Evolutionary conservation across 2,329 filamentous ascomycete genomes (phyloP).

Genomic region (Arachnomyces sp.): DNA sequence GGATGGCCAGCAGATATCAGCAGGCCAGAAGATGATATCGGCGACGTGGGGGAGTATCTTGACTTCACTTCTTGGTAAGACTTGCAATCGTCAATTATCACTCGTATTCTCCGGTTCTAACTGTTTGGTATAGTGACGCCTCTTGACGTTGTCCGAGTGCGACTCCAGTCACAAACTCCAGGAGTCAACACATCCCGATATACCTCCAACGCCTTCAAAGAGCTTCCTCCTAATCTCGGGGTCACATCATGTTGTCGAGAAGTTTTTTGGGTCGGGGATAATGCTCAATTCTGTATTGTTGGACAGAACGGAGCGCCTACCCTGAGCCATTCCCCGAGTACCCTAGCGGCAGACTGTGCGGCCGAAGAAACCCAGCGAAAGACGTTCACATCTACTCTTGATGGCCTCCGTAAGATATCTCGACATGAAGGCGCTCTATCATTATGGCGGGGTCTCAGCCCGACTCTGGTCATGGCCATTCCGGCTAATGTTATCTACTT

Average conservation of each 20-base stretch:
- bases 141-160: slow-evolving; percentile 91
- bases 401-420: slow-evolving; percentile 89
- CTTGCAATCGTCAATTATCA: slow-evolving; percentile 10
- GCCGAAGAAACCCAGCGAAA: slow-evolving; percentile 78
- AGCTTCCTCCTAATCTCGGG: slow-evolving; percentile 75
- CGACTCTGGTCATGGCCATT: slow-evolving; percentile 86
- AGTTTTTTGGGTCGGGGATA: slow-evolving; percentile 92
- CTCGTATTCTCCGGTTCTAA: background rate
- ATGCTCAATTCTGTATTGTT: slow-evolving; percentile 72
- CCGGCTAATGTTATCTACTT: slow-evolving; percentile 98
- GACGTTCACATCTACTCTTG: slow-evolving; percentile 82
- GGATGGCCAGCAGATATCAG: slow-evolving; percentile 54
- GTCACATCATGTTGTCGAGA: slow-evolving; percentile 93
- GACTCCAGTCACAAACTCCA: slow-evolving; percentile 73
- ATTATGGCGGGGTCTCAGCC: slow-evolving; percentile 88
- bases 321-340: slow-evolving; percentile 32
- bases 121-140: slow-evolving; percentile 62
- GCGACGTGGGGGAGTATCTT: slow-evolving; percentile 84
- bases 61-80: slow-evolving; percentile 79
- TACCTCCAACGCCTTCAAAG: slow-evolving; percentile 51
- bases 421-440: slow-evolving; percentile 81
- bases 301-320: slow-evolving; percentile 31
- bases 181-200: slow-evolving; percentile 48
- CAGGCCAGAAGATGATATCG: slow-evolving; percentile 87
- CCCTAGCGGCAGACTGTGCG: slow-evolving; percentile 61